Percentiles rank a stretch among this genome's conserved stretches.
phyloP scores from a whole-genome alignment of 306 rosid genomes.

The Herpetospermum pedunculosum region DNA sequence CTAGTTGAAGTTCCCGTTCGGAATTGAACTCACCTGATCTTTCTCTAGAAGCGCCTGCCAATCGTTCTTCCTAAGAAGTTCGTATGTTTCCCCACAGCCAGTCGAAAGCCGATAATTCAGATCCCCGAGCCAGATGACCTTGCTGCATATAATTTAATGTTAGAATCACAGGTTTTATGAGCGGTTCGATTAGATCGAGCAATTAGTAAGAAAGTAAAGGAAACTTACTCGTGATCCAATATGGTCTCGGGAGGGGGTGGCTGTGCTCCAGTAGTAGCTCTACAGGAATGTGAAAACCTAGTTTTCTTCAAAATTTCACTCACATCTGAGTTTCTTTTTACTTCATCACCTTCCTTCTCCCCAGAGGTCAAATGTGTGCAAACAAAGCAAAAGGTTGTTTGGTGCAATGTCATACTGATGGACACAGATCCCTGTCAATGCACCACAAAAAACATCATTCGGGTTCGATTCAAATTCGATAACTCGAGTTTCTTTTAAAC shows the following conservation, averaged over 20 bases:
- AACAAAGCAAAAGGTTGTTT: conserved; percentile 66
- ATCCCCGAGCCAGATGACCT: conserved; percentile 94
- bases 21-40: conserved; percentile 55
- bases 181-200: background rate
- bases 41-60: conserved; percentile 74
- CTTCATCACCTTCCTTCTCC: conserved; percentile 76
- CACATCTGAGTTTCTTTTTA: conserved; percentile 60
- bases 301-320: conserved; percentile 69
- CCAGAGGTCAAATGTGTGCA: conserved; percentile 92
- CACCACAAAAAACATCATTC: background rate
- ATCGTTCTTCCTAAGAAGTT: conserved; percentile 53
- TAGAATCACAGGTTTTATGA: background rate
- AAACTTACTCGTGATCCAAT: conserved; percentile 48
- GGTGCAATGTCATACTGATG: conserved; percentile 62
- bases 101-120: conserved; percentile 71
- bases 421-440: conserved; percentile 69
- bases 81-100: conserved; percentile 39
- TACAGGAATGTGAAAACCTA: conserved; percentile 35
- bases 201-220: background rate
- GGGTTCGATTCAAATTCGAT: background rate
- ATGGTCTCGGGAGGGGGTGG: conserved; percentile 39
- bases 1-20: background rate
- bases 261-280: conserved; percentile 13
- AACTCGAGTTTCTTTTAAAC: background rate
- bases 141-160: conserved; percentile 19